phyloP scores from a whole-genome alignment of 2,329 filamentous ascomycete genomes.

The Beauveria rudraprayagi region DNA sequence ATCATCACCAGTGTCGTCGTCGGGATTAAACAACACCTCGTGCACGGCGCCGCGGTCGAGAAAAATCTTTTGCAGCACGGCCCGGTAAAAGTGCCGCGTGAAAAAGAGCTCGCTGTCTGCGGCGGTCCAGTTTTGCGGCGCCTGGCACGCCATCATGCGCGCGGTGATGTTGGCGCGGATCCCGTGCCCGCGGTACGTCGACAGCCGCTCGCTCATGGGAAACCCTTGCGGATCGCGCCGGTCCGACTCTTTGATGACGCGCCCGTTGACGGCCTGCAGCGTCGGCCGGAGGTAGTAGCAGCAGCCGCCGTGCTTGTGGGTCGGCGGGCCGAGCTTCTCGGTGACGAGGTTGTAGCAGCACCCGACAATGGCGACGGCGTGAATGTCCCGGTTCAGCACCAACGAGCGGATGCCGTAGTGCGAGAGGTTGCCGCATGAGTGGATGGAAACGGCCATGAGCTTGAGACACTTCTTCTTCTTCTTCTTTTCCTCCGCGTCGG shows the following conservation, averaged over 20 bases:
- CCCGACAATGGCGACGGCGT: constrained; percentile 89
- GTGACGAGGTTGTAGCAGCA: constrained; percentile 98
- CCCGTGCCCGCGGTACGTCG: constrained; percentile 48
- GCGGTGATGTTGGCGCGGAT: constrained; percentile 91
- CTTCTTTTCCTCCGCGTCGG: constrained; percentile 18
- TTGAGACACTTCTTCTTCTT: constrained; percentile 32
- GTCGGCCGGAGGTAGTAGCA: constrained; percentile 59
- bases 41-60: constrained; percentile 73
- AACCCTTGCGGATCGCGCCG: constrained; percentile 86
- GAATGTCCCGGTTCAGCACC: constrained; percentile 72
- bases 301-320: constrained; percentile 83
- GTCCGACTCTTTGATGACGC: constrained; percentile 58
- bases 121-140: constrained; percentile 82
- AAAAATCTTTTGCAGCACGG: constrained; percentile 85
- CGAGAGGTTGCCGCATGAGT: constrained; percentile 95
- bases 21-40: constrained; percentile 36
- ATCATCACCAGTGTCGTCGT: too few species aligned
- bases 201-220: constrained; percentile 73
- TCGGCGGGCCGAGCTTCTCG: constrained; percentile 77
- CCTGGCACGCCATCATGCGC: constrained; percentile 96
- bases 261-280: constrained; percentile 57
- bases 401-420: constrained; percentile 88
- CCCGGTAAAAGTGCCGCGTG: constrained; percentile 84
- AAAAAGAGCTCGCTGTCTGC: constrained; percentile 83
- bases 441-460: constrained; percentile 87